Evolutionary conservation across 2,329 filamentous ascomycete species (phyloP), one percentile per base, ranked within the genome.

Genomic region (Fusarium duplospermum): DNA sequence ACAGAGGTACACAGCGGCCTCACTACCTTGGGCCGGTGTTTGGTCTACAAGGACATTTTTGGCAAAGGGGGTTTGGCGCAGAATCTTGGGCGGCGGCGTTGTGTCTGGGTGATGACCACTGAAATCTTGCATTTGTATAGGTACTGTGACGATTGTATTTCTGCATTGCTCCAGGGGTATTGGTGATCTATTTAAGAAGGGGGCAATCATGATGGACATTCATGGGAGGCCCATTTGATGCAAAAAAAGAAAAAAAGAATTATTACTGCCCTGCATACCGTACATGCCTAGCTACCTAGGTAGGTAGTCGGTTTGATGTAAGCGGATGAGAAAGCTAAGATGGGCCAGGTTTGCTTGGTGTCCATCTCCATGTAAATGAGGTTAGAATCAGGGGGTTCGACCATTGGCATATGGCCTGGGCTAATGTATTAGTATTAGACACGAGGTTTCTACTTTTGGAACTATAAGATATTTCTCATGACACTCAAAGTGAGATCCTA

Each of bases 71-170:
- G 68, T 67, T 72, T 45, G 76, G 76, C 76, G 76, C 75, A 78
- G 61, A 64, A 58, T 66, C 74, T 64, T 33, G 63, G 64, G 60
- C 40, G 59, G 61, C 68, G 76, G 75, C 73, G 76, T 77, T 75
- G 62, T 64, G 61, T 68, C 61, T 57, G 73, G 69, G 61, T 75
- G 64, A 77, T 67, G 66, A 69, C 58, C 58, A 33, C 31, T 33
- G 31, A 33, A 64, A 67, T 69, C 59, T 62, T 73, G 52, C 64
- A 56, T 62, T 69, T 76, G 70, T 72, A 75, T 57, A 52, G 47
- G 47, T 52, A 76, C 73, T 76, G 36, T 72, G 24, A 67, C 20
- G 62, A 71, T 65, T 45, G 58, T 60, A 62, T 71, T 56, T 64
- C 18, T 68, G 66, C 67, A 72, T 75, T 58, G 42, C 65, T 73